These are phyloP conservation scores for Hysterangium stoloniferum DNA, from an alignment of 768 basidiomycete genomes.

Conservation along the genomic window DNA sequence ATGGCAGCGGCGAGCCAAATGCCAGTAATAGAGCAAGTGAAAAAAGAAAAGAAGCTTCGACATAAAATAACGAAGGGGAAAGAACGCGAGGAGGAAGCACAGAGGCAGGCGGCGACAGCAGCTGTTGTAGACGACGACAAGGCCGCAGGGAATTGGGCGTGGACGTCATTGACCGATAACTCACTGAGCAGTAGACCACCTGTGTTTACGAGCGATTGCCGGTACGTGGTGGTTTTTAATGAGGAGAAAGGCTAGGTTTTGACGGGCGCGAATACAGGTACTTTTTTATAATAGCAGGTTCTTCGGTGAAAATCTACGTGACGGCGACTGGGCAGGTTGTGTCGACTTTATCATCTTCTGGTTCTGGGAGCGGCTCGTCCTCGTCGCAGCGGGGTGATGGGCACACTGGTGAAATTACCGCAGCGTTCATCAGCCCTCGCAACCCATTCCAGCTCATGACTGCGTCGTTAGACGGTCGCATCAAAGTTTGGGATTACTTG, in stretches of 20 bases:
- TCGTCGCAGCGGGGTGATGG: conserved; percentile 27
- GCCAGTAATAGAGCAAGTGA: not conserved
- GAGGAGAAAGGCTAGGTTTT: conserved; percentile 7
- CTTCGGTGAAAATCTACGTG: conserved; percentile 82
- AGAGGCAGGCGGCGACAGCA: not conserved
- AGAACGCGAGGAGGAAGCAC: conserved; percentile 2
- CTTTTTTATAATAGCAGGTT: conserved; percentile 82
- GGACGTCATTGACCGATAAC: conserved; percentile 66
- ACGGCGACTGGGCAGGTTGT: conserved; percentile 68
- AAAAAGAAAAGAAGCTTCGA: conserved; percentile 7
- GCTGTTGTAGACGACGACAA: not conserved
- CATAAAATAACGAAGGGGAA: conserved; percentile 10
- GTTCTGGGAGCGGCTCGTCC: conserved; percentile 20
- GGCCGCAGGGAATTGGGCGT: conserved; percentile 41
- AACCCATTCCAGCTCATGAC: conserved; percentile 90
- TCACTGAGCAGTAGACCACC: conserved; percentile 57
- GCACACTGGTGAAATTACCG: conserved; percentile 55
- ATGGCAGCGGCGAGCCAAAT: not conserved
- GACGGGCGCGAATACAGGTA: conserved; percentile 42
- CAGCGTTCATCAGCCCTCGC: conserved; percentile 68
- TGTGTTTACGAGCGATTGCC: conserved; percentile 83
- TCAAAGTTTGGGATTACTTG: conserved; percentile 91
- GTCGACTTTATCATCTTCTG: conserved; percentile 64
- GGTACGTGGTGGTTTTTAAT: conserved; percentile 36
- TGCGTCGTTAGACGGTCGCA: conserved; percentile 70